Base-by-base conservation (phyloP, 495 filamentous ascomycete species). In the Pyrenopolyporus hunteri region DNA sequence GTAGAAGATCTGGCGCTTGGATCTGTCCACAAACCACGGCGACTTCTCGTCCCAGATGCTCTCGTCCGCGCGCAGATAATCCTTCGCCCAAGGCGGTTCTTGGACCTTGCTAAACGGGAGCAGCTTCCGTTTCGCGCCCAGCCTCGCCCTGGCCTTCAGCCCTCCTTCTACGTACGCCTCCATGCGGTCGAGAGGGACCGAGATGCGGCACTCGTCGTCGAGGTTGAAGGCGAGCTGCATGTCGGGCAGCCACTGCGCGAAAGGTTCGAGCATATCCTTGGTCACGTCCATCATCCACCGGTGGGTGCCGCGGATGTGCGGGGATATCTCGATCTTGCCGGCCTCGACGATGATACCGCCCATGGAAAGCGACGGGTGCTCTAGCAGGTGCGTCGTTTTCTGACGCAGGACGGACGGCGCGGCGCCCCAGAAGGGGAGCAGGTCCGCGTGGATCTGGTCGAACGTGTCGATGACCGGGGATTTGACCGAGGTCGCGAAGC, bases 171-270 rank as follows among this genome's bases (percentile, higher is more conserved):
- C 69, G 14, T 75, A 80, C 14, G 68, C 64, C 2, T 70, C 62
- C 47, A 71, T 78, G 19, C 83, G 64, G 39, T 85, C 80, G 74
- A 84, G 86, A 0, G 89, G 86, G 0, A 90, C 83, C 1, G 90
- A 81, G 2, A 93, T 82, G 5, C 90, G 80, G 22, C 90, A 89
- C 64, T 90, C 83, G 61, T 92, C 88, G 40, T 90, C 85, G 20
- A 91, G 72, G 66, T 94, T 95, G 73, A 95, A 86, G 2, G 87
- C 86, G 10, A 95, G 72, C 58, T 92, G 88, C 89, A 95, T 90
- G 55, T 93, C 86, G 0, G 91, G 90, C 2, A 95, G 77, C 63
- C 86, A 80, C 49, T 87, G 62, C 9, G 83, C 78, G 57, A 93
- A 93, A 0, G 82, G 75, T 31, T 85, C 78, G 17, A 92, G 82